Conservation (phyloP, 179 eudicot species). For the Dionaea muscipula region DNA sequence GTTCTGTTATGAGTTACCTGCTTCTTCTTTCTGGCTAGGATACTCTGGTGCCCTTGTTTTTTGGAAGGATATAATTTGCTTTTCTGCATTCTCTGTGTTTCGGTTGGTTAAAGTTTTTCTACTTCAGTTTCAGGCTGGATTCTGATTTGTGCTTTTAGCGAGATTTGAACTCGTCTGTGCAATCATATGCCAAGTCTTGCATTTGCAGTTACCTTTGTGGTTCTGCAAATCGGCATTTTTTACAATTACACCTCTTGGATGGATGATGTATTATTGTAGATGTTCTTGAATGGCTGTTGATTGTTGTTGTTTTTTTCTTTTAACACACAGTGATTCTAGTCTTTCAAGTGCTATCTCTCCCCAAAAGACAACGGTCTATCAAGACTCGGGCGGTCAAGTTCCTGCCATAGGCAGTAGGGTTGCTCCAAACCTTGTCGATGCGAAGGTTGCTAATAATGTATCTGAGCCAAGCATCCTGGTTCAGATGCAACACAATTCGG, state of each 20-base stretch:
- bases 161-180: too few species aligned
- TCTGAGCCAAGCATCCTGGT: slow-evolving; percentile 30
- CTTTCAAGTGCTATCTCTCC: slow-evolving; percentile 35
- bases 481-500: slow-evolving; percentile 51
- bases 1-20: too few species aligned
- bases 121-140: too few species aligned
- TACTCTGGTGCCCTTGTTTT: too few species aligned
- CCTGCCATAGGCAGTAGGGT: slow-evolving; percentile 30
- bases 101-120: too few species aligned
- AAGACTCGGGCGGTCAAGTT: slow-evolving; percentile 38
- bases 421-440: slow-evolving; percentile 27
- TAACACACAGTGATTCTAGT: slow-evolving; percentile 39
- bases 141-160: too few species aligned
- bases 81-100: too few species aligned
- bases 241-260: slow-evolving; percentile 10
- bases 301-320: slow-evolving; percentile 13
- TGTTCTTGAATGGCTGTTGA: neutral
- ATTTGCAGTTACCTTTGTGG: too few species aligned
- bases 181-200: too few species aligned
- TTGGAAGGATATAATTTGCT: too few species aligned
- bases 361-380: slow-evolving; percentile 40
- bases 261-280: neutral
- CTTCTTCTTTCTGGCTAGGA: too few species aligned
- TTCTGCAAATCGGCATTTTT: neutral
- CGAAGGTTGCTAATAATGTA: slow-evolving; percentile 11